Conservation (phyloP, 495 filamentous ascomycete genomes). For the Penicillium tannophilum region DNA sequence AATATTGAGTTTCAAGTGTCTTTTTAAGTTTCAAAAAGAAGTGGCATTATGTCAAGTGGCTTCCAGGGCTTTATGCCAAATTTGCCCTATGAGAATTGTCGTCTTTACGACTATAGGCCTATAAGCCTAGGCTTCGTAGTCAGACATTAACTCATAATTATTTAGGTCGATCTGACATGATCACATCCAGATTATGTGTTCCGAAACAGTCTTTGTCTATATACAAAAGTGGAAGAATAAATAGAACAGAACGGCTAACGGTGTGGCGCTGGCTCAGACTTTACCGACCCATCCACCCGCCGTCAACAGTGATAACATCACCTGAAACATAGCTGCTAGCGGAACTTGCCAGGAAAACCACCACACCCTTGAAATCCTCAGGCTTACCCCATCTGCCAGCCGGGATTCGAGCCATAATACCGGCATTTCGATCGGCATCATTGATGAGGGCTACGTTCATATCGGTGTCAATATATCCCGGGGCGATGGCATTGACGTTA, state of each 20-base stretch:
- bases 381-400: conserved; percentile 83
- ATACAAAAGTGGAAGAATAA: not conserved
- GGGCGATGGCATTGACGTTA: conserved; percentile 80
- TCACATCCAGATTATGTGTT: not conserved
- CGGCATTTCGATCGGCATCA: conserved; percentile 65
- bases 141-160: no score
- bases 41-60: no score
- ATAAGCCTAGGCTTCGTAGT: no score
- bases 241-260: not conserved
- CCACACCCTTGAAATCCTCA: conserved; percentile 86
- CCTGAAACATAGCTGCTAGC: conserved; percentile 83
- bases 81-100: no score
- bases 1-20: no score
- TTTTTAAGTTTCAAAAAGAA: not conserved
- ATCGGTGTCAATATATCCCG: conserved; percentile 83
- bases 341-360: conserved; percentile 75
- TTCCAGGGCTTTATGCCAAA: no score
- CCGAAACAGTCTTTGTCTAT: not conserved
- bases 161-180: not conserved
- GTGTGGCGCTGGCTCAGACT: not conserved
- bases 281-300: conserved; percentile 91
- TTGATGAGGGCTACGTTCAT: conserved; percentile 87
- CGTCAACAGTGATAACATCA: conserved; percentile 80
- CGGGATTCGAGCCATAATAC: conserved; percentile 82
- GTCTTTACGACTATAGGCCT: no score